Percentiles rank a stretch among this genome's conserved stretches.
These are phyloP conservation scores for Debaryomyces coudertii DNA, from an alignment of 1,139 yeast genomes.

Conservation along the genomic window DNA sequence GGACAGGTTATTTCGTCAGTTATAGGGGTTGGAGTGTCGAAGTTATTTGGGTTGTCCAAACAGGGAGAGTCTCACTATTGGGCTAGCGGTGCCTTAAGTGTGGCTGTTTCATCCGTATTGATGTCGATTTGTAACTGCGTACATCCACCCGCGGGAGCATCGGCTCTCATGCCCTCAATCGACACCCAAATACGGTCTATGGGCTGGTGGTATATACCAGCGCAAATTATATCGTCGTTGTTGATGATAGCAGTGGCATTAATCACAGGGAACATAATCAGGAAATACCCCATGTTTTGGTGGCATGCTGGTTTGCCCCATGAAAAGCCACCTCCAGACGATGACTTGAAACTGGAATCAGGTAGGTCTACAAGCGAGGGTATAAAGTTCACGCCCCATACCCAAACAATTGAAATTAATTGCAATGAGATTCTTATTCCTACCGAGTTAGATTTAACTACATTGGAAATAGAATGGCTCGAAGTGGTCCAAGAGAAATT, in stretches of 20 bases:
- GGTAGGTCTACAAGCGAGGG: conserved; percentile 11
- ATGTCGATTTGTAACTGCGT: conserved; percentile 63
- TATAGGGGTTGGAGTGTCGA: conserved; percentile 58
- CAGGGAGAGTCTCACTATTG: conserved; percentile 52
- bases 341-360: conserved; percentile 8
- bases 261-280: conserved; percentile 56
- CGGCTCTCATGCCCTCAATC: conserved; percentile 62
- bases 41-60: conserved; percentile 50
- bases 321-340: conserved; percentile 7
- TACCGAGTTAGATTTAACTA: conserved; percentile 25
- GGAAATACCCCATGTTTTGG: conserved; percentile 66
- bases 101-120: conserved; percentile 55
- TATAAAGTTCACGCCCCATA: conserved; percentile 12
- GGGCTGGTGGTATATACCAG: conserved; percentile 74
- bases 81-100: conserved; percentile 64
- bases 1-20: conserved; percentile 61
- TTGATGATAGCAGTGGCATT: conserved; percentile 57
- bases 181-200: conserved; percentile 49
- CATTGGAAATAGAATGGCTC: conserved; percentile 33
- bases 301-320: conserved; percentile 48
- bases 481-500: conserved; percentile 22
- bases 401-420: conserved; percentile 23
- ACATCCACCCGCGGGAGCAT: conserved; percentile 79
- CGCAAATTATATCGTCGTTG: conserved; percentile 54
- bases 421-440: conserved; percentile 28